These are phyloP conservation scores for Artemisia annua DNA, from an alignment of 129 eudicot species.

Conservation along the genomic window DNA sequence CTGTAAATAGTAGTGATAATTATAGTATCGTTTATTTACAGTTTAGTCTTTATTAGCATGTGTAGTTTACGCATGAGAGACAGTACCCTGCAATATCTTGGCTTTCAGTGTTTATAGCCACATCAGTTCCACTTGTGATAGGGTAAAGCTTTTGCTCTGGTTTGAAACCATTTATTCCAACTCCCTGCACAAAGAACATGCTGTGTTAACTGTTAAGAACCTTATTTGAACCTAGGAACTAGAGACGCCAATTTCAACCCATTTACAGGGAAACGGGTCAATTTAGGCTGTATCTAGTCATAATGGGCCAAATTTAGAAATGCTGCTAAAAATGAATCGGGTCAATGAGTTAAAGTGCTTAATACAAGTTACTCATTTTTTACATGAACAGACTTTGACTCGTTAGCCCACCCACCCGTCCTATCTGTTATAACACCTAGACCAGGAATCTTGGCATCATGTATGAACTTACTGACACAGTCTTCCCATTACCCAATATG, in stretches of 20 bases:
- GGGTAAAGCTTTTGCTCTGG: conserved; percentile 54
- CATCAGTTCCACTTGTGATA: conserved; percentile 69
- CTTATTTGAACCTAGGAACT: not conserved
- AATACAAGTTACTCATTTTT: too few relatives aligned
- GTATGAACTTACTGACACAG: conserved; percentile 45
- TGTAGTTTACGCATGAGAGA: not conserved
- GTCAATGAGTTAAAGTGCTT: too few relatives aligned
- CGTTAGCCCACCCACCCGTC: not conserved
- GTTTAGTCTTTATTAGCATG: not conserved
- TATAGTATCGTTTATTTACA: not conserved
- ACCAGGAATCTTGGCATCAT: not conserved
- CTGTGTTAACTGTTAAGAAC: not conserved
- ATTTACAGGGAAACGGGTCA: not conserved
- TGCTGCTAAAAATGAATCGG: not conserved
- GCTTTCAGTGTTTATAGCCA: conserved; percentile 53
- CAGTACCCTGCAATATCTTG: conserved; percentile 68
- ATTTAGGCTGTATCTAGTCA: not conserved
- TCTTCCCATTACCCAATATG: conserved; percentile 60
- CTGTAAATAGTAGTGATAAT: conserved; percentile 29
- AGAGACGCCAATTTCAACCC: not conserved
- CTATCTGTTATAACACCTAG: not conserved
- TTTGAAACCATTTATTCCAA: conserved; percentile 62
- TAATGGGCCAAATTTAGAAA: not conserved
- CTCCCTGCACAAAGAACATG: conserved; percentile 50
- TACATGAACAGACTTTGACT: not conserved